Evolutionary conservation across 257 asterid genomes (phyloP).

Genomic region (Capsicum baccatum): DNA sequence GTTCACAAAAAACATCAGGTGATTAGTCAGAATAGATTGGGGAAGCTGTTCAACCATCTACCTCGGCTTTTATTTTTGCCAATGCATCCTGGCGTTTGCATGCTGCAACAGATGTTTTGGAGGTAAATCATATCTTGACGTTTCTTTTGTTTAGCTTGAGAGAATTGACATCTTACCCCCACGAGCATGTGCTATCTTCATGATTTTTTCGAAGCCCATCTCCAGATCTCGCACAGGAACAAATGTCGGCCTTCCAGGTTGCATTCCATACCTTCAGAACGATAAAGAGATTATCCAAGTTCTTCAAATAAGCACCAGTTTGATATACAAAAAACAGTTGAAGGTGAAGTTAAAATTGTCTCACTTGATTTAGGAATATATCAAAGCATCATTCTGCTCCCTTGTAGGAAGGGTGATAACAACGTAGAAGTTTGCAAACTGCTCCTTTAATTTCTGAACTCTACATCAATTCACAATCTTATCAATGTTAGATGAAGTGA

Average conservation of each 20-base stretch:
- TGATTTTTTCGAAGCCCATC: conserved; percentile 96
- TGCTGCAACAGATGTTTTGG: conserved; percentile 52
- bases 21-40: not conserved
- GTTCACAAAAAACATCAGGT: conserved; percentile 14
- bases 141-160: conserved; percentile 30
- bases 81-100: conserved; percentile 79
- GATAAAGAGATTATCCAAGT: conserved; percentile 29
- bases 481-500: conserved; percentile 1
- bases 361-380: conserved; percentile 82
- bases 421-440: conserved; percentile 86
- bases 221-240: conserved; percentile 81
- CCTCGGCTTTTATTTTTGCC: conserved; percentile 80
- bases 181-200: conserved; percentile 85
- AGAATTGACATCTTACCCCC: conserved; percentile 61
- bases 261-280: conserved; percentile 68
- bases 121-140: conserved; percentile 26
- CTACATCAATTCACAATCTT: conserved; percentile 45
- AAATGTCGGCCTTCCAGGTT: conserved; percentile 84
- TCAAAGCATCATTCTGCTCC: conserved; percentile 74
- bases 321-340: conserved; percentile 18
- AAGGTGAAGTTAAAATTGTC: conserved; percentile 37
- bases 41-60: conserved; percentile 39
- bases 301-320: conserved; percentile 31
- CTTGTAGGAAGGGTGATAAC: conserved; percentile 80
- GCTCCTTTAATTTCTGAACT: conserved; percentile 72